Evolutionary conservation across 495 filamentous ascomycete species (phyloP).

Genomic region (Penicillium maclennaniae): DNA sequence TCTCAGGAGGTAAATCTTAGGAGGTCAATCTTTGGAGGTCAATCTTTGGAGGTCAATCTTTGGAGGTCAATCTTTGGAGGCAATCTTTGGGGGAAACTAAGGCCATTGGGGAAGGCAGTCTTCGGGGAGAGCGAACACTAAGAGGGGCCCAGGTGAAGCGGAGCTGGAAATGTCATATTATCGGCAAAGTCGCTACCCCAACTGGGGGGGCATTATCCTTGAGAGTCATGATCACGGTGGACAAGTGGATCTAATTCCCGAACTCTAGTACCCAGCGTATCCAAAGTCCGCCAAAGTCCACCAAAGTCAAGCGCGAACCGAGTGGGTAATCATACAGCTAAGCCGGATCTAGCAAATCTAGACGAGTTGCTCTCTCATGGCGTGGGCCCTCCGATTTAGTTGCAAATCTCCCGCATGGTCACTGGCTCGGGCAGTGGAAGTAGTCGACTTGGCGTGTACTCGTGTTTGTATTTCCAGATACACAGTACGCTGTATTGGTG

Average conservation of each 20-base stretch:
- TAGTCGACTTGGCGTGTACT: neutral
- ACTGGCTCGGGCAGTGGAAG: neutral
- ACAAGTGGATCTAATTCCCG: neutral
- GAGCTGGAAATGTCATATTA: slow-evolving; percentile 1
- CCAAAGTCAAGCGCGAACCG: no score
- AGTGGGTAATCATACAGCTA: neutral
- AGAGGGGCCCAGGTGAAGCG: neutral
- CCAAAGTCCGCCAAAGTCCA: no score
- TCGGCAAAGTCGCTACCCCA: neutral
- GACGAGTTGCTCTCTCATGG: slow-evolving; percentile 7
- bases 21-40: no score
- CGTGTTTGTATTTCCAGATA: neutral
- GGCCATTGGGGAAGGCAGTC: no score
- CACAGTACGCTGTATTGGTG: neutral
- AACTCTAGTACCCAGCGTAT: neutral
- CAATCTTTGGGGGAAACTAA: no score
- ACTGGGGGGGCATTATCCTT: neutral
- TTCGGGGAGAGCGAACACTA: no score
- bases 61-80: neutral
- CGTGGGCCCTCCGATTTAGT: slow-evolving; percentile 6
- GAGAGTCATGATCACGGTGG: neutral
- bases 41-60: neutral
- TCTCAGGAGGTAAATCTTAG: neutral
- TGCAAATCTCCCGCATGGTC: slow-evolving; percentile 15
- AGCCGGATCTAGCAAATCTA: slow-evolving; percentile 15